A percentile compares a stretch with the other conserved stretches of the same genome.
Evolutionary conservation across 345 rosid genomes (phyloP).

Genomic region (Cardiospermum halicacabum): DNA sequence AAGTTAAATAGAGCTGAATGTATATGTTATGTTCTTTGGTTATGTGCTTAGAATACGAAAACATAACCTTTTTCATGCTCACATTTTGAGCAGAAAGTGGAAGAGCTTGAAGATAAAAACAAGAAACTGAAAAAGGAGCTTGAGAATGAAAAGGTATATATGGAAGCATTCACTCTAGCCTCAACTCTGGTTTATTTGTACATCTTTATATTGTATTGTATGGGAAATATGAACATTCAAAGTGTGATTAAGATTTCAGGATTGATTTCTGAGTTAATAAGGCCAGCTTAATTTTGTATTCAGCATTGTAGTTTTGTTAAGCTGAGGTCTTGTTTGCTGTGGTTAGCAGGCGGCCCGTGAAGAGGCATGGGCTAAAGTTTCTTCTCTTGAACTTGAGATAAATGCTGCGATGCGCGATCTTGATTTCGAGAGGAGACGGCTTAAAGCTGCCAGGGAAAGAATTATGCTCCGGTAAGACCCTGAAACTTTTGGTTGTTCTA

Average conservation of each 20-base stretch:
- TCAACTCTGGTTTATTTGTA: not conserved
- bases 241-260: not conserved
- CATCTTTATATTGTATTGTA: too few species aligned
- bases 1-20: conserved; percentile 4
- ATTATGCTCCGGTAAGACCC: conserved; percentile 83
- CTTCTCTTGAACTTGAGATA: conserved; percentile 82
- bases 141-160: conserved; percentile 79
- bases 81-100: conserved; percentile 57
- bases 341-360: conserved; percentile 99
- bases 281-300: not conserved
- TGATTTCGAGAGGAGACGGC: conserved; percentile 84
- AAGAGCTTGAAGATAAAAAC: conserved; percentile 70
- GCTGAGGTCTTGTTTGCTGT: conserved; percentile 60
- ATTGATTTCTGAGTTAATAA: not conserved
- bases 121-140: conserved; percentile 59
- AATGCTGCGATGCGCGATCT: conserved; percentile 76
- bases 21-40: conserved; percentile 5
- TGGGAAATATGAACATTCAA: too few species aligned
- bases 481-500: not conserved
- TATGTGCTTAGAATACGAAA: not conserved
- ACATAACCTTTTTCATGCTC: conserved; percentile 13
- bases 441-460: conserved; percentile 96
- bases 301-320: conserved; percentile 23
- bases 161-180: conserved; percentile 17
- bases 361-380: conserved; percentile 97